Percentiles rank a stretch among this genome's conserved stretches.
phyloP scores from a whole-genome alignment of 257 asterid species.

The Anisodus acutangulus region DNA sequence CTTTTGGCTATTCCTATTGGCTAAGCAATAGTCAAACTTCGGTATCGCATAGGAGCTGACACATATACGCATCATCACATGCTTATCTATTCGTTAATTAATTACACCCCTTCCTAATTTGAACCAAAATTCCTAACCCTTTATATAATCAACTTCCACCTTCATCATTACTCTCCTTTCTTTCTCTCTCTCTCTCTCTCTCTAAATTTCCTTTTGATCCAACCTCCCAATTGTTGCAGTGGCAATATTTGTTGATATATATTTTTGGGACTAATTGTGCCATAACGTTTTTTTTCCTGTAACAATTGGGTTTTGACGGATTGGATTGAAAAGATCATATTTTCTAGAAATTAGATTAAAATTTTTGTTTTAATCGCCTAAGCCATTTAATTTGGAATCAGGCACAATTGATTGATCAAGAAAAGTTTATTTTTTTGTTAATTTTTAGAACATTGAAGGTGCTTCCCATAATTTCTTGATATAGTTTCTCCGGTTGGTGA shows the following conservation, averaged over 20 bases:
- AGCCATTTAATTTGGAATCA: background rate
- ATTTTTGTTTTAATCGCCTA: no score
- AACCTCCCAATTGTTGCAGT: conserved; percentile 43
- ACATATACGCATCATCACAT: conserved; percentile 11
- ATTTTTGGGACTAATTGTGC: background rate
- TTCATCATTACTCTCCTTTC: background rate
- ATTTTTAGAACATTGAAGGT: background rate
- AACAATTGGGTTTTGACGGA: conserved; percentile 27
- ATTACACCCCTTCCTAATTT: background rate
- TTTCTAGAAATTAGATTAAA: background rate
- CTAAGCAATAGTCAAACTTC: background rate
- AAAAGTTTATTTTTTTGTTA: background rate
- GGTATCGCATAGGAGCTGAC: conserved; percentile 32
- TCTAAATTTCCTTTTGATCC: conserved; percentile 34
- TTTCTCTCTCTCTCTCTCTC: background rate
- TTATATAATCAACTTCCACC: background rate
- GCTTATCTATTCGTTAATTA: conserved; percentile 11
- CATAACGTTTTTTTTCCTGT: background rate
- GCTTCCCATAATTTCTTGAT: background rate
- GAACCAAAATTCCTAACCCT: background rate
- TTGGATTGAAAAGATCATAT: conserved; percentile 16
- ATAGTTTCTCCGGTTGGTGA: background rate
- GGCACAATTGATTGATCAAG: background rate
- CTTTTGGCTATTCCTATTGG: background rate
- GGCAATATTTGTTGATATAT: background rate